Evolutionary conservation across 352 stramenopile species (phyloP).

Genomic region (Globisporangium carolinianum): DNA sequence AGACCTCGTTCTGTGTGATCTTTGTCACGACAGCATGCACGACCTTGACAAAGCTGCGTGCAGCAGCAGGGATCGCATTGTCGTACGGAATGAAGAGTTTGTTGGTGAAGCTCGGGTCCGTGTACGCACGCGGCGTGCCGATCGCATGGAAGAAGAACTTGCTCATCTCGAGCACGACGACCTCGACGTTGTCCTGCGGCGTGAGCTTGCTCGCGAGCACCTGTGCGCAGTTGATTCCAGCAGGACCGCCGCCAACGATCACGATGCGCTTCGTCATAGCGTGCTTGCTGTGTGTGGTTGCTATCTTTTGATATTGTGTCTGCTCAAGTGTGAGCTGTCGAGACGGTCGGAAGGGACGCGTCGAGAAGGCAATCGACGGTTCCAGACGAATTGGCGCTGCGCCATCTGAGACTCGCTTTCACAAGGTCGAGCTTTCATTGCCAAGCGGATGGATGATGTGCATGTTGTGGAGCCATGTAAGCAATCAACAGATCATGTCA

Average conservation of each 20-base stretch:
- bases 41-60: slow-evolving; percentile 29
- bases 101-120: slow-evolving; percentile 29
- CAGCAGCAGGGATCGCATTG: slow-evolving; percentile 26
- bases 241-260: slow-evolving; percentile 43
- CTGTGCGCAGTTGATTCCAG: slow-evolving; percentile 36
- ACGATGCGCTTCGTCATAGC: slow-evolving; percentile 35
- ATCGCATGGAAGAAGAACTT: slow-evolving; percentile 44
- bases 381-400: background rate
- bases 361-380: background rate
- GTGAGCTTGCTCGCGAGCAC: slow-evolving; percentile 26
- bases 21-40: slow-evolving; percentile 31
- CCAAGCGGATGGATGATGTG: too few species aligned
- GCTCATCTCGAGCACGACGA: slow-evolving; percentile 55
- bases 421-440: too few species aligned
- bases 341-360: background rate
- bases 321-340: background rate
- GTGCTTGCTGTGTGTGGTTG: background rate
- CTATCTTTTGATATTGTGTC: background rate
- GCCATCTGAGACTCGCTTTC: background rate
- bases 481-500: background rate
- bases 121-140: slow-evolving; percentile 31
- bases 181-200: slow-evolving; percentile 23
- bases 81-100: slow-evolving; percentile 60
- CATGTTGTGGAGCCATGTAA: background rate
- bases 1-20: too few species aligned